Base-by-base conservation (phyloP, 768 basidiomycete genomes). In the Mycena latifolia region DNA sequence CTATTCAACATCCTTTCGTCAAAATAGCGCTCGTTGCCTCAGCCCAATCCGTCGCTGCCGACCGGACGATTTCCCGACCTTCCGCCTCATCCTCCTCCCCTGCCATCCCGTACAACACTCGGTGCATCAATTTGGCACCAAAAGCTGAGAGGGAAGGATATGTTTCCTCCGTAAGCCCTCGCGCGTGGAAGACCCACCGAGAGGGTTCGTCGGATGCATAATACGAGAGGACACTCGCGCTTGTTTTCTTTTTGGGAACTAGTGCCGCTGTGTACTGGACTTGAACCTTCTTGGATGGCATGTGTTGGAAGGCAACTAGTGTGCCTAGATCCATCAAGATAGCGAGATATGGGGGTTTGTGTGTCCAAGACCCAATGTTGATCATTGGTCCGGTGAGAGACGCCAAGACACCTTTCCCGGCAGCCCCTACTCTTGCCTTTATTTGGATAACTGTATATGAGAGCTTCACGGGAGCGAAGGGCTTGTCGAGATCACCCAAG, bases 311-410 rank as follows among this genome's bases (percentile, higher is more conserved):
- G 10, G 3, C 17, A 22, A n/a, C 27, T 24, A 12, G 20, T 31
- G 50, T 31, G 24, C 50, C 50, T 29, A 51, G 12, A 22, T 51
- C 50, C 50, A 51, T 29, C 20, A 51, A 22, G 7, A 51, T 29
- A 4, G 29, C 50, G 28, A 31, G 17, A 51, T 51, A 22, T 17
- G 14, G 17, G 2, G 50, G 50, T 24, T 51, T 51, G 46, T n/a
- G 41, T 14, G 37, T 7, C 37, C 37, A 3, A 20, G 46, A 47
- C 25, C 22, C 46, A 14, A 27, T 25, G 46, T 20, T 24, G 24
- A 47, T 47, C 11, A 20, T 17, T 12, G 55, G 55, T 14, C 55
- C 55, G 8, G 55, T 57, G 28, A 57, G 55, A 20, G 55, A 45
- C 28, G 46, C 43, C 12, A 57, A 8, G 15, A 33, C 10, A 2